Percentiles rank a stretch among this genome's conserved stretches.
Conservation (phyloP, 768 basidiomycete species). For the Leccinum fibrillosum region DNA sequence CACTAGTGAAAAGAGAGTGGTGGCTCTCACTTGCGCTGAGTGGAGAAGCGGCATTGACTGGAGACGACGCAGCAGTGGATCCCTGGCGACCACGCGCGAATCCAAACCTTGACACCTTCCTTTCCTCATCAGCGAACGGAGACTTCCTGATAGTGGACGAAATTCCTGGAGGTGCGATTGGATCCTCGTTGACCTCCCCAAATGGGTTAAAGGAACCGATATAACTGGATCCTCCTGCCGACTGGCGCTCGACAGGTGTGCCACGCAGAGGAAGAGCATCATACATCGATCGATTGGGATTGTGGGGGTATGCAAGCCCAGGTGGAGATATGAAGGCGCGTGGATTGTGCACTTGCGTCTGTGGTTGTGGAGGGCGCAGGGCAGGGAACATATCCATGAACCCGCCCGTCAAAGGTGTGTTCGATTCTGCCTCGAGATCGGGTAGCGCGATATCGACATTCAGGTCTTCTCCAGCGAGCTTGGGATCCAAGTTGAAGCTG, state of each 20-base stretch:
- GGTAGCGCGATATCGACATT: constrained; percentile 42
- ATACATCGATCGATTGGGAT: constrained; percentile 50
- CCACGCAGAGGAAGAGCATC: constrained; percentile 46
- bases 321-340: constrained; percentile 48
- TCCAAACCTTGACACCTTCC: constrained; percentile 77
- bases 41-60: constrained; percentile 54
- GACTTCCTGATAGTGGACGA: constrained; percentile 36
- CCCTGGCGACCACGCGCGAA: constrained; percentile 72
- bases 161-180: constrained; percentile 27
- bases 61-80: constrained; percentile 56
- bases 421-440: constrained; percentile 46
- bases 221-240: constrained; percentile 50
- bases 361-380: constrained; percentile 38
- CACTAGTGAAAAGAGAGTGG: constrained; percentile 45
- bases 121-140: constrained; percentile 51
- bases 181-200: constrained; percentile 54
- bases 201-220: constrained; percentile 82
- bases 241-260: constrained; percentile 44
- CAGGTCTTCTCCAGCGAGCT: constrained; percentile 49
- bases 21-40: constrained; percentile 48
- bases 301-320: constrained; percentile 49
- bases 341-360: constrained; percentile 19
- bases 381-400: constrained; percentile 73
- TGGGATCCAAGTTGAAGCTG: constrained; percentile 85
- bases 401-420: constrained; percentile 57